Evolutionary conservation across 305 asterid genomes (phyloP).

Genomic region (Caryopteris hybrid): DNA sequence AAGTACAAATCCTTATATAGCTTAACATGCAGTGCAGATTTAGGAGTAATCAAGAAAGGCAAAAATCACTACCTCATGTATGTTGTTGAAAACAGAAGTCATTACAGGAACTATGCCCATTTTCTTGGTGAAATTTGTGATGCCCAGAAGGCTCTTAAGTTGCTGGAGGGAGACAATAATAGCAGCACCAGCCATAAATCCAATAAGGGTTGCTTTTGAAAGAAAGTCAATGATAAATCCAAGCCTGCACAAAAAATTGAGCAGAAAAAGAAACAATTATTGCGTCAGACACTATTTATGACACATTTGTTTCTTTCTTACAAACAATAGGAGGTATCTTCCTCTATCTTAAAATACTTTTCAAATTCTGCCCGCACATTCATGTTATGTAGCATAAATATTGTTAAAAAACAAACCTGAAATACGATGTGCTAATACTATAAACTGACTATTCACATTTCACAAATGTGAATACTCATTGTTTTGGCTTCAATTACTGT

Average conservation of each 20-base stretch:
- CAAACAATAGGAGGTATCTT: not conserved
- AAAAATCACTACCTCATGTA: conserved; percentile 63
- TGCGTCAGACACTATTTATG: conserved; percentile 14
- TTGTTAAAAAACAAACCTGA: too few relatives aligned
- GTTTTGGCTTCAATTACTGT: too few relatives aligned
- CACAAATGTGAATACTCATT: too few relatives aligned
- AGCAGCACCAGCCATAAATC: conserved; percentile 96
- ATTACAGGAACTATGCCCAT: conserved; percentile 84
- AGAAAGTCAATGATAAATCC: conserved; percentile 85
- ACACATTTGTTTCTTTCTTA: not conserved
- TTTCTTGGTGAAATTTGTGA: conserved; percentile 59
- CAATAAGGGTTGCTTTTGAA: conserved; percentile 78
- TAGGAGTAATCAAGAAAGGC: too few relatives aligned
- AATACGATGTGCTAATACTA: too few relatives aligned
- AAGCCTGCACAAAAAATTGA: conserved; percentile 38
- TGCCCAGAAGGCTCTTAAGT: conserved; percentile 74
- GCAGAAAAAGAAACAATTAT: not conserved
- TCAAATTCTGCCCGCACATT: too few relatives aligned
- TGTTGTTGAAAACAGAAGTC: conserved; percentile 57
- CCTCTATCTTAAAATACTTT: too few relatives aligned
- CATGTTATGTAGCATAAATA: too few relatives aligned
- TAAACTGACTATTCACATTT: too few relatives aligned
- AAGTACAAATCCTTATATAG: too few relatives aligned
- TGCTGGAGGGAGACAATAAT: conserved; percentile 86
- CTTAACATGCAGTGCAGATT: too few relatives aligned